Conservation (phyloP, 306 rosid genomes). For the Morella rubra region DNA sequence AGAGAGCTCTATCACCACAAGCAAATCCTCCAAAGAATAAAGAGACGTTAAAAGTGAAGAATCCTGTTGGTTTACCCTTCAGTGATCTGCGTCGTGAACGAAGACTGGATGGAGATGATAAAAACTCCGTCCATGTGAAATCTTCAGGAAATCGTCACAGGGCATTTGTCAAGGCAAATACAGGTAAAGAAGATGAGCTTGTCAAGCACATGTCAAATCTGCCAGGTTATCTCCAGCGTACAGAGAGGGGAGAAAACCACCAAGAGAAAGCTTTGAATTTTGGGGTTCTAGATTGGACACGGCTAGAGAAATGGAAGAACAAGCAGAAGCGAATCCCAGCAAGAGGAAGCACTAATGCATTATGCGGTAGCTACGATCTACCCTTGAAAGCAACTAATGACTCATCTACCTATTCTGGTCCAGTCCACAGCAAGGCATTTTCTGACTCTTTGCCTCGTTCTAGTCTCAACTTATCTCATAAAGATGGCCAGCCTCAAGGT, state of each 20-base stretch:
- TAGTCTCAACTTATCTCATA: constrained; percentile 34
- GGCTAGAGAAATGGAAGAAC: constrained; percentile 78
- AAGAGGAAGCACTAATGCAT: constrained; percentile 32
- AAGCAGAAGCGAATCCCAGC: constrained; percentile 41
- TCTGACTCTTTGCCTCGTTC: constrained; percentile 34
- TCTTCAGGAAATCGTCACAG: constrained; percentile 19
- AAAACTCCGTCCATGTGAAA: constrained; percentile 19
- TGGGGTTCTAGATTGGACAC: constrained; percentile 91
- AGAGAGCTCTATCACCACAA: constrained; percentile 31
- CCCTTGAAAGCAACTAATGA: constrained; percentile 32
- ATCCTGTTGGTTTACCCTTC: constrained; percentile 28
- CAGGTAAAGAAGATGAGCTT: constrained; percentile 66
- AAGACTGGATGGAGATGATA: constrained; percentile 31
- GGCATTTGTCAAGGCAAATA: constrained; percentile 40
- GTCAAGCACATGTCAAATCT: constrained; percentile 85
- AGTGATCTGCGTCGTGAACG: constrained; percentile 31
- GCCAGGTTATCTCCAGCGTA: constrained; percentile 69
- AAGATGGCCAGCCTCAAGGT: constrained; percentile 31
- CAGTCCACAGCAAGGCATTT: constrained; percentile 26
- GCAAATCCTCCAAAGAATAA: constrained; percentile 29
- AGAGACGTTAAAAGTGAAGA: constrained; percentile 37
- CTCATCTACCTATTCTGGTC: constrained; percentile 31
- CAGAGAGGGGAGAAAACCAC: constrained; percentile 48
- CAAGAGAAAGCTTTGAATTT: constrained; percentile 76
- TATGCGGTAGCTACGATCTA: constrained; percentile 30